Conservation (phyloP, 116 monocot genomes). For the Phalaenopsis hybrid region DNA sequence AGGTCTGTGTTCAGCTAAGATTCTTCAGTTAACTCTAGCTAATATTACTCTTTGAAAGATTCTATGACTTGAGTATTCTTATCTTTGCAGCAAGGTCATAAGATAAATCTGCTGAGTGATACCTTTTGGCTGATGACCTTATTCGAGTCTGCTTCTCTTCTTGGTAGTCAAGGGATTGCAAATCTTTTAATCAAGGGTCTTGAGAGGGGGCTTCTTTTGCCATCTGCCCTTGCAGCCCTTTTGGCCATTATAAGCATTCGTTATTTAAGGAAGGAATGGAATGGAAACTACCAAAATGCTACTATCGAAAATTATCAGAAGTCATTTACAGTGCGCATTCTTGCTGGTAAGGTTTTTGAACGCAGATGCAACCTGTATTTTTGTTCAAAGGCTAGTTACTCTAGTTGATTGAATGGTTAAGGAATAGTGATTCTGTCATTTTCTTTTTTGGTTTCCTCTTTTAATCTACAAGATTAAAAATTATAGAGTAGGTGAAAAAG, state of each 20-base stretch:
- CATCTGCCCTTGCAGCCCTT: slow-evolving; percentile 39
- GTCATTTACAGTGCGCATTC: slow-evolving; percentile 57
- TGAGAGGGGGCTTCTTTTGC: slow-evolving; percentile 38
- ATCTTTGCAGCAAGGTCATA: slow-evolving; percentile 78
- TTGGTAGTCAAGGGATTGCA: slow-evolving; percentile 76
- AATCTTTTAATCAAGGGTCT: slow-evolving; percentile 63
- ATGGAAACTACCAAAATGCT: slow-evolving; percentile 25
- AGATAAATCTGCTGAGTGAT: slow-evolving; percentile 52
- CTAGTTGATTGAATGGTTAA: neutral
- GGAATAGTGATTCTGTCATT: neutral
- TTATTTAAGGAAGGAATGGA: slow-evolving; percentile 66
- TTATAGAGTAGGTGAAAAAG: neutral
- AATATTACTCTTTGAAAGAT: slow-evolving; percentile 1
- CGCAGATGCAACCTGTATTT: neutral
- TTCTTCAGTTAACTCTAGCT: neutral
- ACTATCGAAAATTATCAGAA: slow-evolving; percentile 46
- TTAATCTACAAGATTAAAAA: neutral
- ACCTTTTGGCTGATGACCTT: slow-evolving; percentile 93
- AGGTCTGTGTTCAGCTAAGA: slow-evolving; percentile 43
- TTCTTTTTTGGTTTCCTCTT: neutral
- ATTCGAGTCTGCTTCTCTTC: slow-evolving; percentile 65
- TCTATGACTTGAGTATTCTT: neutral
- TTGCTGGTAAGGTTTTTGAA: slow-evolving; percentile 41
- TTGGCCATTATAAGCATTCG: slow-evolving; percentile 56
- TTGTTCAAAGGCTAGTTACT: neutral